Conservation (phyloP, 164 flowering plant genomes). For the Chimonanthus praecox region DNA sequence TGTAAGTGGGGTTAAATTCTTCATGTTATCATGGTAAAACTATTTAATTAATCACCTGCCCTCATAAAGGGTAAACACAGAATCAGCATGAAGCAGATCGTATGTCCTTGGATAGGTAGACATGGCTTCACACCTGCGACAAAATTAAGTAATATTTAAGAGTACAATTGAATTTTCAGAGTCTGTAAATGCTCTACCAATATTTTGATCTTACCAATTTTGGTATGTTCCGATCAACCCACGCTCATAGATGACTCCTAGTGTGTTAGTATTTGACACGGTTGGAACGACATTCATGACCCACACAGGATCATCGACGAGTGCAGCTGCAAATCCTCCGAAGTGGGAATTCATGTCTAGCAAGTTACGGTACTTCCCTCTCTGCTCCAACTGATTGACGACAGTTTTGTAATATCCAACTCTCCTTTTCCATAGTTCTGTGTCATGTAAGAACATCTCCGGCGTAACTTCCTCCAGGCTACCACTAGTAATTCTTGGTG, state of each 20-base stretch:
- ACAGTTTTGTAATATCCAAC: slow-evolving; percentile 53
- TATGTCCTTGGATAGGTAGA: slow-evolving; percentile 86
- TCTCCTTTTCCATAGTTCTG: slow-evolving; percentile 70
- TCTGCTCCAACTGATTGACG: slow-evolving; percentile 47
- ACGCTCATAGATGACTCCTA: slow-evolving; percentile 76
- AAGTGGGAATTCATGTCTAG: slow-evolving; percentile 83
- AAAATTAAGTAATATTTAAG: neutral
- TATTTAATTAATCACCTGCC: slow-evolving; percentile 41
- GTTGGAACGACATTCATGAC: slow-evolving; percentile 84
- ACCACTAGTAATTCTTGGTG: slow-evolving; percentile 77
- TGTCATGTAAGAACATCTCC: slow-evolving; percentile 40
- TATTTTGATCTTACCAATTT: slow-evolving; percentile 46
- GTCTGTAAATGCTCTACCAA: neutral
- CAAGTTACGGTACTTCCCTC: slow-evolving; percentile 72
- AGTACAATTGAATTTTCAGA: neutral
- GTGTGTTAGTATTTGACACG: slow-evolving; percentile 49
- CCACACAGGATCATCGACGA: slow-evolving; percentile 71
- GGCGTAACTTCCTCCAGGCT: slow-evolving; percentile 53
- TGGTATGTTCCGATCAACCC: slow-evolving; percentile 90
- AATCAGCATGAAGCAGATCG: slow-evolving; percentile 65
- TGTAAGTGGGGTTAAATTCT: neutral
- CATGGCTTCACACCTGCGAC: slow-evolving; percentile 84
- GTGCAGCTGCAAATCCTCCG: slow-evolving; percentile 97
- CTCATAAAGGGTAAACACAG: slow-evolving; percentile 57
- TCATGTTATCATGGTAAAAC: no score